These are phyloP conservation scores for Baudoinia panamericana DNA, from an alignment of 495 filamentous ascomycete genomes.

Conservation along the genomic window DNA sequence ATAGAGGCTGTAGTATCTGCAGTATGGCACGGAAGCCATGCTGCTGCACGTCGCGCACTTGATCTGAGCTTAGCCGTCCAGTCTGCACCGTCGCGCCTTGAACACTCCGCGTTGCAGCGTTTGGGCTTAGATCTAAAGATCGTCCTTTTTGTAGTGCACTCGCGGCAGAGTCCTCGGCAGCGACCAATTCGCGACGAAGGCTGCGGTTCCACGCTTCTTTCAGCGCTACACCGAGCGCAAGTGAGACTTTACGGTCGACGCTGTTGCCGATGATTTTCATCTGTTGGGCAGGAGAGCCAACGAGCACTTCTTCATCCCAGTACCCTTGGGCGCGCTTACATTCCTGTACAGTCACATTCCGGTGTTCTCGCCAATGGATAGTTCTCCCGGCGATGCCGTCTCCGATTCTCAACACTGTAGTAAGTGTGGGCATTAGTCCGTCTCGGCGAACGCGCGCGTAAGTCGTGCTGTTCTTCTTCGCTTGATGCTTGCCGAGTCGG, in stretches of 20 bases:
- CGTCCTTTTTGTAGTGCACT: no score
- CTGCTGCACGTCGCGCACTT: no score
- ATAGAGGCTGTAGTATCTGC: no score
- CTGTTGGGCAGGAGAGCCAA: constrained; percentile 40
- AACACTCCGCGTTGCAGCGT: no score
- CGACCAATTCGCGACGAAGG: no score
- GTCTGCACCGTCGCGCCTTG: no score
- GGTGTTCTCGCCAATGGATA: constrained; percentile 49
- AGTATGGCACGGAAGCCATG: no score
- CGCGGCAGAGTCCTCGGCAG: no score
- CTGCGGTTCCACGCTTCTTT: constrained; percentile 39
- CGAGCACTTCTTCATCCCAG: constrained; percentile 51
- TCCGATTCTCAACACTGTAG: constrained; percentile 33
- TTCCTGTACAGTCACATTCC: constrained; percentile 49
- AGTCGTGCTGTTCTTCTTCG: constrained; percentile 18
- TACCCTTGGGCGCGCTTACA: constrained; percentile 51
- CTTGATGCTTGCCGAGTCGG: constrained; percentile 9
- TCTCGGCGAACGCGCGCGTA: constrained; percentile 42
- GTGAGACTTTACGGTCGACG: constrained; percentile 49
- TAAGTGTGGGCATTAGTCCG: constrained; percentile 44
- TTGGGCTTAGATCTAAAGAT: no score
- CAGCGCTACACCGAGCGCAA: constrained; percentile 48
- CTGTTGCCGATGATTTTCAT: constrained; percentile 58
- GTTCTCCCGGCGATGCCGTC: constrained; percentile 36
- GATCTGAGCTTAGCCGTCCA: no score